Base-by-base conservation (phyloP, 1,139 yeast species). In the Lodderomyces pseudojiufengensis region DNA sequence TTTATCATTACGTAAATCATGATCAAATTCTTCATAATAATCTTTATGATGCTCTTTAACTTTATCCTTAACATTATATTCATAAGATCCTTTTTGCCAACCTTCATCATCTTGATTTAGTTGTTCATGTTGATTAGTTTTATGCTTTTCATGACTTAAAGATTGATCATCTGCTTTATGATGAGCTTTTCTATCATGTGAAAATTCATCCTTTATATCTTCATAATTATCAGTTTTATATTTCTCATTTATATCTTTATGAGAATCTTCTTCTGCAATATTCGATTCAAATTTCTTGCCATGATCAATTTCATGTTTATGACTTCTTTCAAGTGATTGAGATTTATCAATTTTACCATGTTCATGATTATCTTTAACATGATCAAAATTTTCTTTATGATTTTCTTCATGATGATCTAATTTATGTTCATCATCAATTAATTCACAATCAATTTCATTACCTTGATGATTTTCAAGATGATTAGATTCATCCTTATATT, bases 1-100 rank as follows among this genome's bases (percentile, higher is more conserved):
- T 24, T 28, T 28, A 6, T 16, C n/a, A 14, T 18, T 18, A 25
- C 21, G 4, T 18, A 14, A 14, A 12, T 9, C 14, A 10, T 31
- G 34, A 12, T 31, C 29, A 24, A 31, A 28, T 18, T 31, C 34
- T 11, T 31, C 24, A 20, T 25, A 26, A 14, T 14, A 25, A n/a
- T 31, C 34, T 23, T 31, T 15, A 28, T 24, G 29, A 12, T 24
- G 34, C 7, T 31, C 34, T 23, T 31, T 31, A 9, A 24, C 24
- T 28, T 31, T 31, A 14, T 21, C 20, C 7, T 15, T 18, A 14
- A 24, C 34, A 26, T 31, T 29, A 25, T 18, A 18, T 23, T 24
- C 29, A 25, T 31, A 21, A 12, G 25, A 9, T 15, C 16, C 29
- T 28, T 31, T 31, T 4, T 26, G 14, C n/a, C 11, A 22, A 20